phyloP scores from a whole-genome alignment of 805 yeast genomes.

The Kodamaea neixiangensis region DNA sequence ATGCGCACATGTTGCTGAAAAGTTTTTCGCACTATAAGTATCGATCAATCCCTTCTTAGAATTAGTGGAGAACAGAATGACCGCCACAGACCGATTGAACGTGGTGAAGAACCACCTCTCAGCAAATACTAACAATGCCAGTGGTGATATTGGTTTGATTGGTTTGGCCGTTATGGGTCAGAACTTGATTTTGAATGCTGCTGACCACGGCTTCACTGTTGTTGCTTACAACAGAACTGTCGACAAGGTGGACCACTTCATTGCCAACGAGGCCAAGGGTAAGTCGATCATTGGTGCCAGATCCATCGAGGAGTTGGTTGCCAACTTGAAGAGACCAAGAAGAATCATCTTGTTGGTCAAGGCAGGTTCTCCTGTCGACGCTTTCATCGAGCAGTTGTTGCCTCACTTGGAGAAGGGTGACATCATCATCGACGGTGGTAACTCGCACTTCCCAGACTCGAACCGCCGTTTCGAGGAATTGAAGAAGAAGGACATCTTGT shows the following conservation, averaged over 20 bases:
- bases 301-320: conserved; percentile 83
- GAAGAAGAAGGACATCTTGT: conserved; percentile 80
- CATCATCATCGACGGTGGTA: conserved; percentile 99
- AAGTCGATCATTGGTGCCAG: conserved; percentile 94
- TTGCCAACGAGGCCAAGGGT: conserved; percentile 95
- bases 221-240: conserved; percentile 98
- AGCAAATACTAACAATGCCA: conserved; percentile 32
- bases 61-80: conserved; percentile 4
- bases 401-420: conserved; percentile 95
- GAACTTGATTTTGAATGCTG: conserved; percentile 95
- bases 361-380: conserved; percentile 96
- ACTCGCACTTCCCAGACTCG: conserved; percentile 98
- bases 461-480: conserved; percentile 95
- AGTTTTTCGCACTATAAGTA: neutral
- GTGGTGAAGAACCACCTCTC: conserved; percentile 16
- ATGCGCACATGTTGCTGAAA: too few species aligned
- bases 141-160: conserved; percentile 97
- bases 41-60: neutral
- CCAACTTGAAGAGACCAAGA: conserved; percentile 95
- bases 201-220: conserved; percentile 98
- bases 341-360: conserved; percentile 91
- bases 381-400: conserved; percentile 80
- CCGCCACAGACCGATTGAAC: conserved; percentile 13
- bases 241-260: conserved; percentile 90
- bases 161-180: conserved; percentile 99